Evolutionary conservation across 2,329 filamentous ascomycete genomes (phyloP).

Genomic region (Grosmannia penicillata): DNA sequence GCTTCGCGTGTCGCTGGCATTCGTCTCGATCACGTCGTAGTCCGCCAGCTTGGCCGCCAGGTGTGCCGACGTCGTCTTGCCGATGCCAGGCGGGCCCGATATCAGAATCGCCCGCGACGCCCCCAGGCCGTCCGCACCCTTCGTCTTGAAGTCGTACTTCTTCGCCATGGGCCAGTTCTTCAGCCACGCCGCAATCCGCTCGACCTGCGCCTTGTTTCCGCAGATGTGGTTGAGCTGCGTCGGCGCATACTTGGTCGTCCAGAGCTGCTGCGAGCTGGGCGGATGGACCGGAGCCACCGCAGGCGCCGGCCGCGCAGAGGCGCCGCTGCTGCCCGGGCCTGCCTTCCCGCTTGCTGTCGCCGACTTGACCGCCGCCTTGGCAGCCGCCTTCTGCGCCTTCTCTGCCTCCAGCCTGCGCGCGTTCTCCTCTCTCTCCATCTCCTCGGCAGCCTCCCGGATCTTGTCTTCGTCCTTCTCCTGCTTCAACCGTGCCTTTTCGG

Average conservation of each 20-base stretch:
- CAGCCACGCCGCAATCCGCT: slow-evolving; percentile 82
- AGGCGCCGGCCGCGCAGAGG: slow-evolving; percentile 5
- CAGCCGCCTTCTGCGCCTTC: slow-evolving; percentile 37
- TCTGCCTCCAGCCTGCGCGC: slow-evolving; percentile 34
- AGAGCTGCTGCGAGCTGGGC: slow-evolving; percentile 42
- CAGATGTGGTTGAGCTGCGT: slow-evolving; percentile 76
- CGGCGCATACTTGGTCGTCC: slow-evolving; percentile 93
- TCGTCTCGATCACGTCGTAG: slow-evolving; percentile 87
- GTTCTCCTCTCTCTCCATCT: slow-evolving; percentile 75
- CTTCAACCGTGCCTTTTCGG: slow-evolving; percentile 73
- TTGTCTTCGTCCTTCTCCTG: slow-evolving; percentile 73
- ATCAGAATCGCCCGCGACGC: slow-evolving; percentile 82
- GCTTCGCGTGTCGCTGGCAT: slow-evolving; percentile 88
- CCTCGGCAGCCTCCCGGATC: slow-evolving; percentile 61
- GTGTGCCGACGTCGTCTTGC: slow-evolving; percentile 94
- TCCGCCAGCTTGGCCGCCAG: slow-evolving; percentile 84
- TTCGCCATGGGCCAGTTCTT: slow-evolving; percentile 66
- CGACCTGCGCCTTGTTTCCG: slow-evolving; percentile 81
- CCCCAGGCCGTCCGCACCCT: slow-evolving; percentile 73
- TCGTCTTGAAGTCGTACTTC: slow-evolving; percentile 66
- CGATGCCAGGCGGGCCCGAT: slow-evolving; percentile 88
- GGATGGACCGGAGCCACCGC: slow-evolving; percentile 24
- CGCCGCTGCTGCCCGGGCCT: background rate
- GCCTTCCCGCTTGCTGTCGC: background rate
- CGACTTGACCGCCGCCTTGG: slow-evolving; percentile 18